Base-by-base conservation (phyloP, 2,329 filamentous ascomycete species). In the Dactylonectria macrodidyma region DNA sequence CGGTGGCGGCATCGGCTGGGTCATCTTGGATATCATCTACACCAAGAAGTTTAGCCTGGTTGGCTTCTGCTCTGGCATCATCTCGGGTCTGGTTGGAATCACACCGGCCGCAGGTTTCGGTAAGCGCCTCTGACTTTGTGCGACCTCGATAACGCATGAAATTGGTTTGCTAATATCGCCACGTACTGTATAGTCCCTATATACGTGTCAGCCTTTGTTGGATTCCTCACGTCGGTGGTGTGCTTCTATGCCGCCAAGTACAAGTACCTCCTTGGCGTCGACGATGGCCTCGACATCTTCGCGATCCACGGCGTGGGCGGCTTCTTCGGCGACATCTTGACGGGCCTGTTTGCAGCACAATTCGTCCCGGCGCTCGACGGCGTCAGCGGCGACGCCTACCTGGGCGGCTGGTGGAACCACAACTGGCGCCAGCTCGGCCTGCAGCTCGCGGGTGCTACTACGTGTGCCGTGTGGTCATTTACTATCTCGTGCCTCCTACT, bases 251-350 rank as follows among this genome's bases (percentile, higher is more conserved):
- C 82, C 11, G 84, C 83, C 61, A 81, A 84, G 62, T 76, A 85
- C 71, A 89, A 89, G 71, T 80, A 88, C 58, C 79, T 87, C 66
- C 78, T 89, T 5, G 81, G 81, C 9, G 82, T 90, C 11, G 88
- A 90, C 65, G 88, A 90, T 52, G 87, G 87, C 2, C 82, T 90
- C 59, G 88, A 90, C 66, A 88, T 90, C 57, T 90, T 89, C 67
- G 87, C 87, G 34, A 84, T 90, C 33, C 88, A 90, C 73, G 88
- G 88, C 19, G 79, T 90, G 2, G 88, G 88, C n/a, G 88, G 88
- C 11, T 84, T 86, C 68, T 83, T 90, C 1, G 88, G 88, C 16
- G 84, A 87, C 38, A 81, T 90, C 55, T 74, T 90, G 19, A 90
- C 88, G 0, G 88, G 88, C 3, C 80, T 90, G 34, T 90, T 90